These are phyloP conservation scores for Ceratobasidium sp. DNA, from an alignment of 1,284 basidiomycete genomes.

Conservation along the genomic window DNA sequence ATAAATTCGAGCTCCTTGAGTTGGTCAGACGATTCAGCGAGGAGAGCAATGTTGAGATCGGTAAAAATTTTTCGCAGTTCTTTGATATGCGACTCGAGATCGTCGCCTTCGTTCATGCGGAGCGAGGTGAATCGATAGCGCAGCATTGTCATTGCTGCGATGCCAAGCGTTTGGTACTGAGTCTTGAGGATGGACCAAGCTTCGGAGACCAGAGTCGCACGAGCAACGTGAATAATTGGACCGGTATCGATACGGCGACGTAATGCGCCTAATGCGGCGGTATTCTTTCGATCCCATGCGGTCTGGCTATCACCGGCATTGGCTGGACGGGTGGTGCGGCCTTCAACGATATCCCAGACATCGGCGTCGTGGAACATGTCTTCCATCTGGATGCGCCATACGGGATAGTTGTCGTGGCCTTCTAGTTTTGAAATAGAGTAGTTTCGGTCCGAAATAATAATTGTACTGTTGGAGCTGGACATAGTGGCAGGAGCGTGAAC, in stretches of 20 bases:
- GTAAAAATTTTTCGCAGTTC: not conserved
- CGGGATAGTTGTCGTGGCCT: conserved; percentile 22
- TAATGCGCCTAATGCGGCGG: not conserved
- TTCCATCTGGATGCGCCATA: conserved; percentile 27
- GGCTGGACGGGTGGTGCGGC: not conserved
- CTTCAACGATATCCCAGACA: not conserved
- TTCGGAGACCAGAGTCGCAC: not conserved
- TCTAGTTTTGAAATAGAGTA: conserved; percentile 9
- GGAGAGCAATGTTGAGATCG: conserved; percentile 14
- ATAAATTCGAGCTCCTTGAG: conserved; percentile 19
- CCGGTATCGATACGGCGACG: not conserved
- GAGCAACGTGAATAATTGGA: conserved; percentile 3
- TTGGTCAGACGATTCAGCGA: not conserved
- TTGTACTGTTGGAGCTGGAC: not conserved
- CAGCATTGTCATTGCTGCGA: conserved; percentile 7
- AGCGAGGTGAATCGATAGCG: not conserved
- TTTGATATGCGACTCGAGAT: conserved; percentile 8
- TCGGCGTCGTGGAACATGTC: conserved; percentile 37
- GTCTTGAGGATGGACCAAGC: not conserved
- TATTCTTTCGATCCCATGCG: not conserved
- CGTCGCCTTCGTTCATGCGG: conserved; percentile 11
- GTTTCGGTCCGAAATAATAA: conserved; percentile 18
- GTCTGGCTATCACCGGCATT: not conserved
- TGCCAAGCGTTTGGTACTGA: not conserved
- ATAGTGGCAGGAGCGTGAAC: not conserved